Percentiles rank a stretch among this genome's conserved stretches.
Conservation (phyloP, 305 asterid species). For the Ilex paraguariensis region DNA sequence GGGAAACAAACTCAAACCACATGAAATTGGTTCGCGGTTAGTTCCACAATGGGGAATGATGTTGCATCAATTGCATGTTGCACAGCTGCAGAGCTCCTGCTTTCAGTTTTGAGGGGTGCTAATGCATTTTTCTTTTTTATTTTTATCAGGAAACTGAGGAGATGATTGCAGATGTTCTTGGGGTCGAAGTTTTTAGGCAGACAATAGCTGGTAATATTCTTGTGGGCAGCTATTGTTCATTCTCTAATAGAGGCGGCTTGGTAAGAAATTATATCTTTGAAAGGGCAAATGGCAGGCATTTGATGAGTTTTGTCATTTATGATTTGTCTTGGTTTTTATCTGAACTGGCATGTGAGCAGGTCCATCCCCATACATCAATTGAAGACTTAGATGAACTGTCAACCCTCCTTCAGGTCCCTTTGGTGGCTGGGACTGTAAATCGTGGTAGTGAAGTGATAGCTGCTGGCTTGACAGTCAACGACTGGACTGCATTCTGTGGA, state of each 20-base stretch:
- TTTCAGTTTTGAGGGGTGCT: not conserved
- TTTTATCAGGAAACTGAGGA: constrained; percentile 83
- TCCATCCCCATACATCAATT: constrained; percentile 89
- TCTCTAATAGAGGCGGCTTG: constrained; percentile 90
- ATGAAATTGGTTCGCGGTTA: too few relatives aligned
- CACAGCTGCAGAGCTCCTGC: too few relatives aligned
- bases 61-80: too few relatives aligned
- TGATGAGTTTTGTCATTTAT: not conserved
- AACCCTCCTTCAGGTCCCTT: constrained; percentile 83
- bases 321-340: not conserved
- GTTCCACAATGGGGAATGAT: too few relatives aligned
- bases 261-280: constrained; percentile 33
- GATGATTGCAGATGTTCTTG: constrained; percentile 85
- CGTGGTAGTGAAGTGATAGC: constrained; percentile 90
- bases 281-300: not conserved
- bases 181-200: constrained; percentile 93
- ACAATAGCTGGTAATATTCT: constrained; percentile 84
- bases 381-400: constrained; percentile 89
- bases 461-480: constrained; percentile 74
- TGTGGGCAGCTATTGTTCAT: constrained; percentile 76
- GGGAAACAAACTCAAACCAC: too few relatives aligned
- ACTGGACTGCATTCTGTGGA: constrained; percentile 97
- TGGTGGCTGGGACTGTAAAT: constrained; percentile 88
- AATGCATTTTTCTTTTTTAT: not conserved
- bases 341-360: constrained; percentile 33